Evolutionary conservation across 106 monocot genomes (phyloP).

Genomic region (Dendrobium chrysotoxum): DNA sequence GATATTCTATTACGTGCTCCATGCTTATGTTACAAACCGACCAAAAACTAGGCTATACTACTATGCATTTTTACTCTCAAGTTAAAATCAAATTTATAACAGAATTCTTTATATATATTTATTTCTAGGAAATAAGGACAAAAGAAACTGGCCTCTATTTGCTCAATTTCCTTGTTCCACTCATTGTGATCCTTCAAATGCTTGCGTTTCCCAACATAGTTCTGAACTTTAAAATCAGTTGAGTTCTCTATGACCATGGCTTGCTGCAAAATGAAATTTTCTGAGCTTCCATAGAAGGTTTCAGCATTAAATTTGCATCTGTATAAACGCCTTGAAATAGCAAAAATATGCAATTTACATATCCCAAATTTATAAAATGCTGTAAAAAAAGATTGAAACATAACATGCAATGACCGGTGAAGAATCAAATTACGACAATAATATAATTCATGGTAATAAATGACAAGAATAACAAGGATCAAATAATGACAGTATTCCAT

Average conservation of each 20-base stretch:
- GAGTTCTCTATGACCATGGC: slow-evolving; percentile 68
- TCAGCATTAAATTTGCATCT: background rate
- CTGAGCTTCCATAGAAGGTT: background rate
- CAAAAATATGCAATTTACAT: background rate
- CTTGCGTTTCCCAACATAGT: slow-evolving; percentile 51
- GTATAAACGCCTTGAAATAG: background rate
- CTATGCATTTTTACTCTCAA: background rate
- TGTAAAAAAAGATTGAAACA: background rate
- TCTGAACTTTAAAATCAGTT: slow-evolving; percentile 69
- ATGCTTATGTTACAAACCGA: background rate
- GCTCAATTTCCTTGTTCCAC: slow-evolving; percentile 67
- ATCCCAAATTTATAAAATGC: background rate
- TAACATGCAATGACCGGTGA: background rate
- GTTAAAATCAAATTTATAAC: background rate
- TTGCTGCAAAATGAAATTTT: slow-evolving; percentile 47
- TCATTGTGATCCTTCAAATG: slow-evolving; percentile 57
- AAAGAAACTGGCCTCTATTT: slow-evolving; percentile 48
- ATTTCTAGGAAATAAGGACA: background rate
- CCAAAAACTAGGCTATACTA: background rate
- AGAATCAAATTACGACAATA: background rate
- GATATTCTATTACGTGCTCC: background rate
- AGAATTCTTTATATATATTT: background rate
- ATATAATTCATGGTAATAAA: background rate
- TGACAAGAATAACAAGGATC: background rate
- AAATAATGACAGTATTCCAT: background rate